These are phyloP conservation scores for Eragrostis curvula DNA, from an alignment of 176 grass and related monocot species.

Conservation along the genomic window DNA sequence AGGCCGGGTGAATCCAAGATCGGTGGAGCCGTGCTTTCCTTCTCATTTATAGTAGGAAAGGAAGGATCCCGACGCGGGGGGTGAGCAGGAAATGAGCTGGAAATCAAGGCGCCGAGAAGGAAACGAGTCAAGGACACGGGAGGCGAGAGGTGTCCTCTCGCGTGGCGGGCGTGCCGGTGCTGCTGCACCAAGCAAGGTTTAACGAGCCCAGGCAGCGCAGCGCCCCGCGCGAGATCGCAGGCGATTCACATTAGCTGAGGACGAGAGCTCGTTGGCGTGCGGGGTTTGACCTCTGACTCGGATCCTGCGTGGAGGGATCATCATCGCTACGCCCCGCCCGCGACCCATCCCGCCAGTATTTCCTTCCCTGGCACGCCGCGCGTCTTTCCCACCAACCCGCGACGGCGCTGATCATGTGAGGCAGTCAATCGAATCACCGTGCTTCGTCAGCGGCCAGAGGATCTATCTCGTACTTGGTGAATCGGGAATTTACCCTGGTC, in stretches of 20 bases:
- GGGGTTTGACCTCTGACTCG: constrained; percentile 15
- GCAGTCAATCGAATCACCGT: neutral
- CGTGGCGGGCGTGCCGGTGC: neutral
- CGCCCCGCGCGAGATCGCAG: neutral
- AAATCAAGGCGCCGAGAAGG: neutral
- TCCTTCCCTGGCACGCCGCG: neutral
- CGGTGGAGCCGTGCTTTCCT: neutral
- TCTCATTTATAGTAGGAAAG: neutral
- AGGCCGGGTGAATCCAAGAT: constrained; percentile 40
- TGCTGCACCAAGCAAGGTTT: neutral
- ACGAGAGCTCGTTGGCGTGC: neutral
- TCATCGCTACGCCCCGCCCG: neutral
- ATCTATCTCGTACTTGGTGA: too few relatives aligned
- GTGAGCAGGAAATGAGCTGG: neutral
- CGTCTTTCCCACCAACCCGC: neutral
- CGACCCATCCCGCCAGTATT: too few relatives aligned
- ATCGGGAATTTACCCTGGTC: neutral
- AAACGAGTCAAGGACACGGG: neutral
- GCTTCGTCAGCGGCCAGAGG: too few relatives aligned
- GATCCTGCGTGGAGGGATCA: constrained; percentile 32
- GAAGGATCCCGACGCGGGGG: neutral
- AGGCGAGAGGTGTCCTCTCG: neutral
- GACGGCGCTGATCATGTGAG: neutral
- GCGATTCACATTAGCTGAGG: neutral
- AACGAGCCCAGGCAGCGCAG: neutral